These are phyloP conservation scores for Candida succiphila DNA, from an alignment of 805 yeast species.

Conservation along the genomic window DNA sequence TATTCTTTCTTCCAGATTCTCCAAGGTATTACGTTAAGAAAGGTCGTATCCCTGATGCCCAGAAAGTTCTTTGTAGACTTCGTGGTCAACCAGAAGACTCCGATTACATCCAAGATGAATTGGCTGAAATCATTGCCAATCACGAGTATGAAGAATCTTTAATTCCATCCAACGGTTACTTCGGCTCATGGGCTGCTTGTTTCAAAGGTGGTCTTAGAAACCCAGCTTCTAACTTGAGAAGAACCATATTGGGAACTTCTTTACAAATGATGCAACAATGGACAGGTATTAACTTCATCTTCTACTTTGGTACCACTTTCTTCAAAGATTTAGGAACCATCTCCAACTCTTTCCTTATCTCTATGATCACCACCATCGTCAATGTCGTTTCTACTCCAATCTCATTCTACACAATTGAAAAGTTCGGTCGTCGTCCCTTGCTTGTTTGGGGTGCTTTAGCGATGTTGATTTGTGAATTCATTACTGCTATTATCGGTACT, in stretches of 20 bases:
- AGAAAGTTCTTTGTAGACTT: constrained; percentile 41
- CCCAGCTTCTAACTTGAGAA: constrained; percentile 29
- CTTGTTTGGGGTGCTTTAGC: constrained; percentile 39
- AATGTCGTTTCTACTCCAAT: constrained; percentile 44
- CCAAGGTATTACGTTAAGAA: constrained; percentile 63
- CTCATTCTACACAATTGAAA: constrained; percentile 45
- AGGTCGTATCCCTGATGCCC: constrained; percentile 47
- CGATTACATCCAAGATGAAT: constrained; percentile 36
- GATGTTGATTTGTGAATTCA: constrained; percentile 44
- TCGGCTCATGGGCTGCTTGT: constrained; percentile 31
- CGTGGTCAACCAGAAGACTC: constrained; percentile 41
- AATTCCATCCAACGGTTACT: constrained; percentile 24
- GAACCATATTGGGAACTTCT: constrained; percentile 32
- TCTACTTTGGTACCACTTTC: constrained; percentile 66
- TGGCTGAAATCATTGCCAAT: constrained; percentile 41
- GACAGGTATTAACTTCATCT: constrained; percentile 69
- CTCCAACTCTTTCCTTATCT: constrained; percentile 38
- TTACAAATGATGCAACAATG: constrained; percentile 56
- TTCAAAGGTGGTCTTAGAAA: constrained; percentile 30
- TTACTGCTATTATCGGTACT: constrained; percentile 38
- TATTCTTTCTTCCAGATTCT: constrained; percentile 62
- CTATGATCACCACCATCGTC: constrained; percentile 43
- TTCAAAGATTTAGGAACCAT: constrained; percentile 43
- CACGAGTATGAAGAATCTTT: constrained; percentile 33
- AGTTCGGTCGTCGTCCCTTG: constrained; percentile 46